Evolutionary conservation across 1,284 basidiomycete species (phyloP).

Genomic region (Tilletia caries): DNA sequence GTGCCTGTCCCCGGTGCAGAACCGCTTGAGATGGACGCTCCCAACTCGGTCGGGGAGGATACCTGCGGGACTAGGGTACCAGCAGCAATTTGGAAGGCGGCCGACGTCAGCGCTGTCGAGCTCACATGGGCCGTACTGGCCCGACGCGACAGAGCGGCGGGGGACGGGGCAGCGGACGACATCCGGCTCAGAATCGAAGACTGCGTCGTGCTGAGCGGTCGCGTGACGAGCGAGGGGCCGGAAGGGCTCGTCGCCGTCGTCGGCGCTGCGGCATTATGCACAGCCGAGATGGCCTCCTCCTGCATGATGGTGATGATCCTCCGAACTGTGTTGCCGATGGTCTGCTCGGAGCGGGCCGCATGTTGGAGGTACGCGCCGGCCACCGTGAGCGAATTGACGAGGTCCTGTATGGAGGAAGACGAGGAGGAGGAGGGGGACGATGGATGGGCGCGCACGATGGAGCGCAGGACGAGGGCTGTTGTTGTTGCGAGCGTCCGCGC

Average conservation of each 20-base stretch:
- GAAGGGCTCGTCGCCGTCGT: not conserved
- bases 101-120: not conserved
- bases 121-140: not conserved
- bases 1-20: not conserved
- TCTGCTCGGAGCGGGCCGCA: not conserved
- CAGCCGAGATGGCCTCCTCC: not conserved
- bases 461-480: not conserved
- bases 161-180: not conserved
- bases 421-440: not conserved
- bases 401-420: not conserved
- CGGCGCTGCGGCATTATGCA: not conserved
- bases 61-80: too few species aligned
- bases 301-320: not conserved
- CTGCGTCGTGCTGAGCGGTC: not conserved
- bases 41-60: not conserved
- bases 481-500: slow-evolving; percentile 1
- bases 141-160: not conserved
- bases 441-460: slow-evolving; percentile 2
- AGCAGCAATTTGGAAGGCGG: not conserved
- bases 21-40: not conserved
- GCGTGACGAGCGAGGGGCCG: not conserved
- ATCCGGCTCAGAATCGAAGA: not conserved
- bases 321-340: not conserved
- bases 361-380: not conserved
- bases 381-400: not conserved